These are phyloP conservation scores for Emiliania huxleyi DNA, from an alignment of 78 protist species.

Conservation along the genomic window DNA sequence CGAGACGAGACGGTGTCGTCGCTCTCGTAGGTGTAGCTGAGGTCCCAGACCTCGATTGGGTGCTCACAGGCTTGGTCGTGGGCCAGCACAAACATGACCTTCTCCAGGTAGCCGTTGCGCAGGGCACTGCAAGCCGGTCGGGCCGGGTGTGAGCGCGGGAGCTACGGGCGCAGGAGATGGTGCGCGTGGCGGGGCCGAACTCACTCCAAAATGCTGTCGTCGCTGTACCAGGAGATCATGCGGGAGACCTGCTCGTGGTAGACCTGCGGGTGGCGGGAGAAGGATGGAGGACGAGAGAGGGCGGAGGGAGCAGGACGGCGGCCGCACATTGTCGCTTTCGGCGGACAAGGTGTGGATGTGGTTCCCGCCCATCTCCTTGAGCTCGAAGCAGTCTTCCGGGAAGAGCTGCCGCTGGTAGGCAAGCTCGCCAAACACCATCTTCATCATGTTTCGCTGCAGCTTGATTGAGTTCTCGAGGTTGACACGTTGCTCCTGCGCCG, in stretches of 20 bases:
- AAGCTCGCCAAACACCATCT: neutral
- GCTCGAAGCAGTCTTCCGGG: neutral
- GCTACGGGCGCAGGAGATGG: too few species aligned
- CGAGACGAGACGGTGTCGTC: neutral
- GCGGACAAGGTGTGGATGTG: too few species aligned
- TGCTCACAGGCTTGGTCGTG: neutral
- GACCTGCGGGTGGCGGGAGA: too few species aligned
- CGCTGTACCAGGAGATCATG: neutral
- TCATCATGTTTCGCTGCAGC: neutral
- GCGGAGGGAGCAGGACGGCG: too few species aligned
- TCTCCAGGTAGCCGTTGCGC: neutral
- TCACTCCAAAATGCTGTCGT: neutral
- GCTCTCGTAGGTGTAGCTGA: neutral
- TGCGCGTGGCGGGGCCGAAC: too few species aligned
- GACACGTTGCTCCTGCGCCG: neutral
- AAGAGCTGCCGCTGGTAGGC: neutral
- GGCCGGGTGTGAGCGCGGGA: too few species aligned
- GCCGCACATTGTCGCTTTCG: too few species aligned
- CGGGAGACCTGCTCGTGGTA: neutral
- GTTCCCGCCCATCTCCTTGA: neutral
- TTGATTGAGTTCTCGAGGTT: neutral
- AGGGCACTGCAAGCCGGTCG: too few species aligned
- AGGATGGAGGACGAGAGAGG: too few species aligned
- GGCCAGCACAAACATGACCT: neutral
- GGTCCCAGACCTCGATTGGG: neutral